Base-by-base conservation (phyloP, 148 eudicot species). In the Vaccinium macrocarpon region DNA sequence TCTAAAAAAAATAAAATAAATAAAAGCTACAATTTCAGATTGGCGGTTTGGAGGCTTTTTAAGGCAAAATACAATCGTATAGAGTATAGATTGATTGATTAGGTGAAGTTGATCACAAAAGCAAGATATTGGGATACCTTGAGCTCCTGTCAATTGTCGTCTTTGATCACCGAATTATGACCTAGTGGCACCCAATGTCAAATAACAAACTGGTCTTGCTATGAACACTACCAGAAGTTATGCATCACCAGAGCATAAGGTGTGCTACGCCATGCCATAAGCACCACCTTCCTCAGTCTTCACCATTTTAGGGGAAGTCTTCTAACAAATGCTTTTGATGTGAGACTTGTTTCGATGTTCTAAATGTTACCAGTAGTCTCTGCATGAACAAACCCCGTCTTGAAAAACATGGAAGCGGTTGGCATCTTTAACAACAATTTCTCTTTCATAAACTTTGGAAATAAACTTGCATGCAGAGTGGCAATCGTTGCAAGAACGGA, bases 381-480 rank as follows among this genome's bases (percentile, higher is more conserved):
- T 52, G 52, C 88, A 86, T 14, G 86, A 86, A 82, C 84, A 87
- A 51, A 50, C 55, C 15, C 86, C 86, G 62, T 81, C 86, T 61
- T 81, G 76, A 77, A 87, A 83, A 81, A 76, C 71, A 52, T 84
- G 88, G 74, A 84, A 87, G 62, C 88, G 81, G 72, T 84, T 87
- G 18, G 86, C 32, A 64, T 87, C 84, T 82, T 52, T 82, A 52
- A 82, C 50, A 82, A 82, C 59, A 70, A 82, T 23, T 29, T 70
- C 50, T 32, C 84, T 82, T 18, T 32, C 49, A 71, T 29, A 82
- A 82, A 82, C 78, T 70, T 82, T 82, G 62, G 84, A 82, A 82
- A 87, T 55, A 79, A 66, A 86, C 82, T 86, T 86, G 80, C 84
- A n/a, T 10, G 85, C 84, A 25, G 70, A 82, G 79, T 86, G 87